Evolutionary conservation across 345 rosid genomes (phyloP), one percentile per base, ranked within the genome.

Genomic region (Brassica cretica): DNA sequence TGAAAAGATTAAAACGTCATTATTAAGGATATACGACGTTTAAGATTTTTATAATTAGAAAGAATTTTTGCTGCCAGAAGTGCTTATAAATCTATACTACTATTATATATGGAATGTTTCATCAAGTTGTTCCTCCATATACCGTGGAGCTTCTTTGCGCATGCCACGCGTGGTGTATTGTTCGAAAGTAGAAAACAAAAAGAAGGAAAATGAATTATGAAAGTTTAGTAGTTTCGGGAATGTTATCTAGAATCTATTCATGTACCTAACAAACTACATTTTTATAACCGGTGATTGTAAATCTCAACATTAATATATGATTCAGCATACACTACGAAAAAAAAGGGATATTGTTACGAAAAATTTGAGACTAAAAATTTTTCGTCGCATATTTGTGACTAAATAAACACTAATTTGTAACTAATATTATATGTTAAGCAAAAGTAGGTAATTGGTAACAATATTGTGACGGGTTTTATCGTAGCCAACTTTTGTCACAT

Each of bases 151-250:
- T 66, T 33, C 7, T 24, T 49, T 53, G 10, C 32, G 58, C 16
- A 60, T 15, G 69, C 5, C 81, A 78, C 73, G 81, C 73, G 53
- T 66, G 24, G 30, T 72, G 37, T 41, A 14, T 19, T 6, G 46
- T 71, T 15, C 25, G 2, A 66, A 66, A 78, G 77, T 24, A 33
- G 15, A 19, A 65, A 73, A 21, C 16, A 32, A 35, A 72, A 67
- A 15, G 64, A 67, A 60, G 77, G 15, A 66, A 71, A 11, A 15
- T 60, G 64, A 59, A 72, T 46, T 33, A 72, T 73, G 78, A 66
- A 73, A 68, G 6, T 46, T 66, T 73, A 49, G 76, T 59, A 51
- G 77, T 58, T 66, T 78, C 77, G 63, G 73, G 77, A 72, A 60
- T 60, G 64, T 6, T 14, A 19, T 0, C 15, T n/a, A 55, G 14